Evolutionary conservation across 2,329 filamentous ascomycete genomes (phyloP), one percentile per base, ranked within the genome.

Genomic region (Fusarium torreyae): DNA sequence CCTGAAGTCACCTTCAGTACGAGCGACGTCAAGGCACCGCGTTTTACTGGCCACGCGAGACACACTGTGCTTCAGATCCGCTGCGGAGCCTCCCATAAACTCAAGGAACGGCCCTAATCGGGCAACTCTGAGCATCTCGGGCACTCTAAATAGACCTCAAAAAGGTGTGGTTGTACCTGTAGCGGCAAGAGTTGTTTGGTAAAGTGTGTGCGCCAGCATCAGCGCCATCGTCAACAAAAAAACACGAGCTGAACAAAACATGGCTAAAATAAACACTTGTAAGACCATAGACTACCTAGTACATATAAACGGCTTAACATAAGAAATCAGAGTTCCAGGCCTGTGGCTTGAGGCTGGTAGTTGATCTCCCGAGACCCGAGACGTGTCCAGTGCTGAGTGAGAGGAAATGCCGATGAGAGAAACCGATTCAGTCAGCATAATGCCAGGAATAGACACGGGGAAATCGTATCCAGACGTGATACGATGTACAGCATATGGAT

Each of bases 1-100:
- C 57, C 40, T 68, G 57, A 70, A 68, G 67, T 70, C 67, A 68
- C 56, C 58, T 70, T 57, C 67, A 54, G 67, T 48, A 56, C 28
- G 22, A 53, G 34, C 44, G 55, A 36, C 53, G 42, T 44, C 43
- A 44, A 59, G 66, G 57, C 63, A 54, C 43, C 31, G 60, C 36
- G 8, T 58, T 38, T 63, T 22, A 63, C 49, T 69, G 67, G 57
- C 24, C 20, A 10, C 11, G 26, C n/a, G 7, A 39, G 48, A 31
- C 53, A 54, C 67, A 70, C 67, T 64, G 65, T 69, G 66, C 60
- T 52, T 50, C 46, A 52, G 49, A 20, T 43, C 45, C 39, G 17
- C 22, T 11, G 28, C 28, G 28, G 28, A 31, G 10, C 9, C 28
- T 11, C 28, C 28, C 28, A 31, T 31, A 31, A 31, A 31, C 10